Conservation (phyloP, 2,329 filamentous ascomycete species). For the Phoma herbarum region DNA sequence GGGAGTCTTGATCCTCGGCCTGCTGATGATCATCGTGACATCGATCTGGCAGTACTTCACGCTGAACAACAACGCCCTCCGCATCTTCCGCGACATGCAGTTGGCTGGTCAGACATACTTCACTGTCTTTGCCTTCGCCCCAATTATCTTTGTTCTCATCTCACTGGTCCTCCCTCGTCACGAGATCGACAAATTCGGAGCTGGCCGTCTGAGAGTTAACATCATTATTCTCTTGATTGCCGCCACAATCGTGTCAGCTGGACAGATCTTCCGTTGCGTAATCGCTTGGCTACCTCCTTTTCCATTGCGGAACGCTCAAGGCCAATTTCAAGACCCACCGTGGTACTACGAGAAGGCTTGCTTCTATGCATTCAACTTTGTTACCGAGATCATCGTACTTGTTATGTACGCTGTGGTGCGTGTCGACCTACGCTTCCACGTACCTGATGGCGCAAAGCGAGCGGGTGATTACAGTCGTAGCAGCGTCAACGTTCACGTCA, state of each 20-base stretch:
- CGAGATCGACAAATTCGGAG: conserved; percentile 68
- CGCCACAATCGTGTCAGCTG: conserved; percentile 69
- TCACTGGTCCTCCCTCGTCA: conserved; percentile 58
- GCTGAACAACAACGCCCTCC: conserved; percentile 60
- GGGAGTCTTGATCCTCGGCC: conserved; percentile 63
- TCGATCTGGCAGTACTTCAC: conserved; percentile 75
- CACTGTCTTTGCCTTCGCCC: conserved; percentile 71
- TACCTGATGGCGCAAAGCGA: conserved; percentile 73
- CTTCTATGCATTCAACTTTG: conserved; percentile 85
- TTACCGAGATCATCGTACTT: conserved; percentile 75
- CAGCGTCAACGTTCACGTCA: conserved; percentile 31
- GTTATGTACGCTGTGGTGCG: conserved; percentile 71
- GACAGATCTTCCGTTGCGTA: conserved; percentile 74
- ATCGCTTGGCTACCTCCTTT: conserved; percentile 62
- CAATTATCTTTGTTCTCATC: conserved; percentile 64
- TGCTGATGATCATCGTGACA: conserved; percentile 72
- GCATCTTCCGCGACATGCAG: conserved; percentile 69
- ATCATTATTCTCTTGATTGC: conserved; percentile 69
- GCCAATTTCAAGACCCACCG: conserved; percentile 49
- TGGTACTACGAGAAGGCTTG: conserved; percentile 77
- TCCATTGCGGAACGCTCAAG: conserved; percentile 59
- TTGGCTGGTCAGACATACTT: conserved; percentile 71
- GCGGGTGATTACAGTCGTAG: conserved; percentile 43
- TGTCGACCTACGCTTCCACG: conserved; percentile 78
- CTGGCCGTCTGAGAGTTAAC: conserved; percentile 73